A percentile compares a stretch with the other conserved stretches of the same genome.
Conservation (phyloP, 2,329 filamentous ascomycete genomes). For the Periglandula ipomoeae region DNA sequence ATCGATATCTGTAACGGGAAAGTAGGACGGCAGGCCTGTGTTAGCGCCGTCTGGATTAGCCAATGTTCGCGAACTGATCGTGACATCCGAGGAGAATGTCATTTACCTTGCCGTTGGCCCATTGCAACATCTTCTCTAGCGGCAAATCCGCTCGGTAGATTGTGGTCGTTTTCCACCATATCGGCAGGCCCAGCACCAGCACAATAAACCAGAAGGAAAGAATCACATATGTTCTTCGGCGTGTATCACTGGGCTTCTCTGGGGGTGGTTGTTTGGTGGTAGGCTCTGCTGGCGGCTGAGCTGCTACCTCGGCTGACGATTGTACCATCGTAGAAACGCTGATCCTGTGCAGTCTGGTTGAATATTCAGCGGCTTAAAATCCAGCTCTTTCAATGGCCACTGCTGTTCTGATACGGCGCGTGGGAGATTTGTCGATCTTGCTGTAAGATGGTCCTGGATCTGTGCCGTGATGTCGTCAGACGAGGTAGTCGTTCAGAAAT, state of each 20-base stretch:
- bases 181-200: slow-evolving; percentile 71
- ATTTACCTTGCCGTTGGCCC: slow-evolving; percentile 79
- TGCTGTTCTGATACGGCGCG: not conserved
- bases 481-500: too few relatives aligned
- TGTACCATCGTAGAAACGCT: slow-evolving; percentile 7
- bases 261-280: slow-evolving; percentile 51
- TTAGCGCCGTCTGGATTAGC: slow-evolving; percentile 5
- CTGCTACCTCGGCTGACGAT: slow-evolving; percentile 9
- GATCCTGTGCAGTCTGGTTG: not conserved
- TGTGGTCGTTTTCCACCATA: slow-evolving; percentile 93
- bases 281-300: slow-evolving; percentile 8
- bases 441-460: too few relatives aligned
- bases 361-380: not conserved
- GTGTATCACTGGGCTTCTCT: slow-evolving; percentile 61
- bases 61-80: not conserved
- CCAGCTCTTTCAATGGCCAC: not conserved
- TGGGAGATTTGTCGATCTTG: not conserved
- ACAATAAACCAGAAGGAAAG: slow-evolving; percentile 88
- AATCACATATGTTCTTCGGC: slow-evolving; percentile 65
- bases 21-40: slow-evolving; percentile 73
- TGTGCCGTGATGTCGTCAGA: too few relatives aligned
- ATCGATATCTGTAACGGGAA: slow-evolving; percentile 80
- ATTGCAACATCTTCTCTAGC: slow-evolving; percentile 73
- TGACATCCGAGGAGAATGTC: not conserved
- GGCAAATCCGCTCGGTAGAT: slow-evolving; percentile 84